Evolutionary conservation across 306 rosid genomes (phyloP).

Genomic region (Casuarina glauca): DNA sequence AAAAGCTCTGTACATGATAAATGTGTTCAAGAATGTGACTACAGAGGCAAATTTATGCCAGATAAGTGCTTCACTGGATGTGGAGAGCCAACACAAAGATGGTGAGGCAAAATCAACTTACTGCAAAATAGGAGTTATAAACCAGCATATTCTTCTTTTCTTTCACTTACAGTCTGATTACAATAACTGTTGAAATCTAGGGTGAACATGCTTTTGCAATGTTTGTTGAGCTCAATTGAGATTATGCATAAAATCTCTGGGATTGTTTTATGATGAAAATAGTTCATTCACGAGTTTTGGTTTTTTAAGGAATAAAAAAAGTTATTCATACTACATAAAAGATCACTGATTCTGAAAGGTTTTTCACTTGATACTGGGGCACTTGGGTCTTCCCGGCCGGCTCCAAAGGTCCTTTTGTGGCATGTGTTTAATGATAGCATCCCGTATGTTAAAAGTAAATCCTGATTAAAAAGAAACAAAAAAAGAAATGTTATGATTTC

Average conservation of each 20-base stretch:
- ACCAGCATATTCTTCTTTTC: not conserved
- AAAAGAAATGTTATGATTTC: not conserved
- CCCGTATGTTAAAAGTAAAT: not conserved
- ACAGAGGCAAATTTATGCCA: slow-evolving; percentile 81
- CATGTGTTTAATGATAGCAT: not conserved
- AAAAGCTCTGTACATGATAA: slow-evolving; percentile 48
- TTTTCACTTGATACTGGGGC: not conserved
- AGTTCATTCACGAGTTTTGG: not conserved
- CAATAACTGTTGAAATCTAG: not conserved
- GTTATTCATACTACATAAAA: not conserved
- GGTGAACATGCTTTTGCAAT: not conserved
- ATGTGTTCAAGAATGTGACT: slow-evolving; percentile 81
- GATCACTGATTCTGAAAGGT: not conserved
- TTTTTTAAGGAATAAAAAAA: not conserved
- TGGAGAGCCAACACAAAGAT: slow-evolving; percentile 90
- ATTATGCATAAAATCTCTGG: not conserved
- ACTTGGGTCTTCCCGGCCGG: not conserved
- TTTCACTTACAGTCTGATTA: not conserved
- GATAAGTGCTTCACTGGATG: slow-evolving; percentile 87
- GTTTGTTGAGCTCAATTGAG: not conserved
- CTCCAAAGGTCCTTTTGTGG: not conserved
- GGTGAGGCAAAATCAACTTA: slow-evolving; percentile 43
- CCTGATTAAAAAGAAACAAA: not conserved
- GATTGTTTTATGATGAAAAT: not conserved
- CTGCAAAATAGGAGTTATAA: slow-evolving; percentile 12